These are phyloP conservation scores for Berkeleyomyces rouxiae DNA, from an alignment of 2,329 filamentous ascomycete genomes.

Conservation along the genomic window DNA sequence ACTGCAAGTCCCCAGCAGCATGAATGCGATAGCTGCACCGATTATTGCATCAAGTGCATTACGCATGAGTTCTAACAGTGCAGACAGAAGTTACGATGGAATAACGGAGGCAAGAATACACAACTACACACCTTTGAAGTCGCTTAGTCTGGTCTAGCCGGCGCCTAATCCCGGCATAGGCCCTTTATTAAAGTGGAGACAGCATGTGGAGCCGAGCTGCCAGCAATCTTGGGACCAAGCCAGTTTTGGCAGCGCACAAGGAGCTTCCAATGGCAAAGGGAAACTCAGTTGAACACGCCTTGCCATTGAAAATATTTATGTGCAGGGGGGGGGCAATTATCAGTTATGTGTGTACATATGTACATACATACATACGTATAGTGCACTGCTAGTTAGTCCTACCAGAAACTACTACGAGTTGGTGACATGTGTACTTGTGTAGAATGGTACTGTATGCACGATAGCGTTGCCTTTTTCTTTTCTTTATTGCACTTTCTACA, in stretches of 20 bases:
- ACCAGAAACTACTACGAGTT: too few species aligned
- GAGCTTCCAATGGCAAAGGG: neutral
- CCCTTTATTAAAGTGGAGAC: neutral
- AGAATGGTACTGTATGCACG: neutral
- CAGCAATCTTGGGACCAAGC: neutral
- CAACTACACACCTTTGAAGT: too few species aligned
- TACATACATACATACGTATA: too few species aligned
- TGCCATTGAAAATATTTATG: neutral
- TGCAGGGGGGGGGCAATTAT: too few species aligned
- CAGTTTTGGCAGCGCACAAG: neutral
- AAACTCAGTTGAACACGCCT: neutral
- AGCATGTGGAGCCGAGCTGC: neutral
- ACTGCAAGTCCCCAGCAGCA: neutral
- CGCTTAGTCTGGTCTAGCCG: too few species aligned
- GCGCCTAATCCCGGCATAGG: too few species aligned
- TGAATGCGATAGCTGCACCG: neutral
- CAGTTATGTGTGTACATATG: too few species aligned
- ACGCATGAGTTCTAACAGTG: too few species aligned
- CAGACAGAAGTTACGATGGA: too few species aligned
- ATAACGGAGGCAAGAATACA: too few species aligned
- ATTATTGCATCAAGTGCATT: neutral
- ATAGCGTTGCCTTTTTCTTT: neutral
- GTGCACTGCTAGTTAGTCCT: too few species aligned
- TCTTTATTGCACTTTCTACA: neutral
- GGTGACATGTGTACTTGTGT: neutral